Base-by-base conservation (phyloP, 1,139 yeast genomes). In the Blastobotrys persicus region DNA sequence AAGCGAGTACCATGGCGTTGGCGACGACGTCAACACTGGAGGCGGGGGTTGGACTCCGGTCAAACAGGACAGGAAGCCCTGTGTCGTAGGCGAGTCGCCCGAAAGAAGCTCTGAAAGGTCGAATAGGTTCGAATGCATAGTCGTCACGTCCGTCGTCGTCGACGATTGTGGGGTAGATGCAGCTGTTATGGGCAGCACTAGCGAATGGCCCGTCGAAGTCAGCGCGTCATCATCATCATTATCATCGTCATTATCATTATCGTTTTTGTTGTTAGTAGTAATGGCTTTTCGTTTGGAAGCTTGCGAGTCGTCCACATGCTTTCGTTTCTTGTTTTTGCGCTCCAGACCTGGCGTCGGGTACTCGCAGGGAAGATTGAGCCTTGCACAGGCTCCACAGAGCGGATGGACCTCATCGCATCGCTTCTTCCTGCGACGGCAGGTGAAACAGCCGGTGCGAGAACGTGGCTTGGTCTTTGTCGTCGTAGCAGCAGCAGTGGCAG, bases 391-490 rank as follows among this genome's bases (percentile, higher is more conserved):
- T 0, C 71, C 63, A 60, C 92, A 85, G 2, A 62, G 60, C 2
- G 92, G 92, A 50, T 73, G 73, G 0, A 63, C 63, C 61, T 85
- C 92, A 59, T 84, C 81, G 59, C 92, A 85, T 56, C 87, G 79
- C 65, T 85, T 85, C 59, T 85, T 85, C 38, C 92, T 68, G 43
- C 77, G 74, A 52, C 88, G 79, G 59, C 92, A 85, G 0, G 89
- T 83, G 42, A 83, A 66, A 62, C 92, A 85, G 0, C 92, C 92
- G 55, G 72, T 73, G 46, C 72, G 61, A n/a, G 71, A 65, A 28
- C 71, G 41, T 2, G 47, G 42, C 31, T 42, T 42, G 13, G 20
- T 13, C 42, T 23, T 23, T 13, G 18, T 26, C 9, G 42, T 11
- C 42, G 42, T 39, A n/a, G 17, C 26, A 16, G 13, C 41, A 11